phyloP scores from a whole-genome alignment of 179 eudicot genomes.

The Beta corolliflora region DNA sequence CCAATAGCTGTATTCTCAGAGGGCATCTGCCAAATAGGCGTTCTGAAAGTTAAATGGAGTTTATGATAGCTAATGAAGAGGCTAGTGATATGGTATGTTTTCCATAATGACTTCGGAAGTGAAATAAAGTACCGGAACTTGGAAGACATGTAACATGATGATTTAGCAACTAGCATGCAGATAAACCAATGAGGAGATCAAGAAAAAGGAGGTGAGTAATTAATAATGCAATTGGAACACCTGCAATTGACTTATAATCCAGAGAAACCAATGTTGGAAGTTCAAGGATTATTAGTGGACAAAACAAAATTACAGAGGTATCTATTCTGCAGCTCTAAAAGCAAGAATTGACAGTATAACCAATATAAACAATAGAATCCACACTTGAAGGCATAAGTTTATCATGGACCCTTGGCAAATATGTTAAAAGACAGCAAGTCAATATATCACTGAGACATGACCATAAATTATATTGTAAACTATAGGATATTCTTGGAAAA shows the following conservation, averaged over 20 bases:
- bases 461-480: not conserved
- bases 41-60: not conserved
- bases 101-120: not conserved
- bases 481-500: not conserved
- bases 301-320: not conserved
- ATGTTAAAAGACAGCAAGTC: no score
- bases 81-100: not conserved
- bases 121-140: not conserved
- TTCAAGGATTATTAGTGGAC: not conserved
- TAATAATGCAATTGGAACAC: not conserved
- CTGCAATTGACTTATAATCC: no score
- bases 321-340: not conserved
- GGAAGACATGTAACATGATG: not conserved
- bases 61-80: not conserved
- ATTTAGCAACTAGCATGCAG: no score
- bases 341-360: not conserved
- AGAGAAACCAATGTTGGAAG: not conserved
- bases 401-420: not conserved
- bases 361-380: not conserved
- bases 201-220: not conserved
- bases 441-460: not conserved
- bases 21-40: constrained; percentile 35
- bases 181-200: not conserved
- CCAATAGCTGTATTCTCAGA: constrained; percentile 30
- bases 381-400: not conserved